phyloP scores from a whole-genome alignment of 495 filamentous ascomycete genomes.

The Aspergillus steynii region DNA sequence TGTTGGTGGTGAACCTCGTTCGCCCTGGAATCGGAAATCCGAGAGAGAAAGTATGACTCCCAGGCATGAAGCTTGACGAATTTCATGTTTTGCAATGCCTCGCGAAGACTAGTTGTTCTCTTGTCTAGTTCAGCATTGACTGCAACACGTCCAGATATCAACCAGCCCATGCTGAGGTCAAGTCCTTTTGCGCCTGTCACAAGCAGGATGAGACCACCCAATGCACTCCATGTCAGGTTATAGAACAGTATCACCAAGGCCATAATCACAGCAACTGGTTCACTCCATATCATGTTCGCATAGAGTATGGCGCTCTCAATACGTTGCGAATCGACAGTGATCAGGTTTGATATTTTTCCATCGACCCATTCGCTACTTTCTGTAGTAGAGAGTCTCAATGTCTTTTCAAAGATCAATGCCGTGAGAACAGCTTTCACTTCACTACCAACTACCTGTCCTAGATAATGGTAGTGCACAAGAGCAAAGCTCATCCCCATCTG shows the following conservation, averaged over 20 bases:
- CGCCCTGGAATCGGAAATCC: neutral
- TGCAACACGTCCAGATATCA: slow-evolving; percentile 1
- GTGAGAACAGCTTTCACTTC: neutral
- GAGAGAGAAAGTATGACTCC: slow-evolving; percentile 1
- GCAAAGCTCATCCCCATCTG: slow-evolving; percentile 6
- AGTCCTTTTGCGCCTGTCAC: neutral
- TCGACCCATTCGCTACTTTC: neutral
- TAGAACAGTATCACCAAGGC: neutral
- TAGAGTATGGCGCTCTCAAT: slow-evolving; percentile 3
- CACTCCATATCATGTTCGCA: slow-evolving; percentile 8
- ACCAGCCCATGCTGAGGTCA: neutral
- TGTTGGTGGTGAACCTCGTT: neutral
- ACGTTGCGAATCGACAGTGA: slow-evolving; percentile 3
- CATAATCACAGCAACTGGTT: neutral
- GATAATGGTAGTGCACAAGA: slow-evolving; percentile 4
- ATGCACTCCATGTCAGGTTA: neutral
- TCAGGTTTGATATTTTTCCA: slow-evolving; percentile 1
- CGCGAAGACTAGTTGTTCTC: neutral
- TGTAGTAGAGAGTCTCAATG: neutral
- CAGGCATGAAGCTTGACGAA: slow-evolving; percentile 6
- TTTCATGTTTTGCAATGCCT: slow-evolving; percentile 1
- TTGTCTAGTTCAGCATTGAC: neutral
- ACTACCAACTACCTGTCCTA: slow-evolving; percentile 2
- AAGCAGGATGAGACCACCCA: slow-evolving; percentile 1
- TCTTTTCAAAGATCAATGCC: slow-evolving; percentile 2